Evolutionary conservation across 169 alveolate genomes (phyloP).

Genomic region (Condylostoma magnum): DNA sequence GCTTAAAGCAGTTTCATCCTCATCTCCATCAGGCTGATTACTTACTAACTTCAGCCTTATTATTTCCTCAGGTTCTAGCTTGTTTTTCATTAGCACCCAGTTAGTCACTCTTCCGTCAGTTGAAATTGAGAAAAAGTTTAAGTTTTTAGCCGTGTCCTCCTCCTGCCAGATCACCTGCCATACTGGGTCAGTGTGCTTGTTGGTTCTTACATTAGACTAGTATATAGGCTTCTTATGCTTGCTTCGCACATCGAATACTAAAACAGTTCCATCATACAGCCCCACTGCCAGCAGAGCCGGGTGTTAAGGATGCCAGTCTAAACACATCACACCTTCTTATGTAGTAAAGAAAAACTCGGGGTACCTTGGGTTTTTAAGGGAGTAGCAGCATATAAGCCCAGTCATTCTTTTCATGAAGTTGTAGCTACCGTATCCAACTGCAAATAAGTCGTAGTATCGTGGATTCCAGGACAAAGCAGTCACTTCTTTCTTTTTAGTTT

Average conservation of each 20-base stretch:
- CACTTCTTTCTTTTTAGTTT: slow-evolving; percentile 78
- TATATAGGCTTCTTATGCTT: slow-evolving; percentile 87
- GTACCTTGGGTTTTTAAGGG: slow-evolving; percentile 89
- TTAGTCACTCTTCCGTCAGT: slow-evolving; percentile 93
- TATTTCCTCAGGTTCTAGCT: slow-evolving; percentile 91
- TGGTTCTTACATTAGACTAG: slow-evolving; percentile 83
- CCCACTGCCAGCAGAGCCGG: slow-evolving; percentile 94
- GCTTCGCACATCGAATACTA: slow-evolving; percentile 89
- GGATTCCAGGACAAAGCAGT: slow-evolving; percentile 90
- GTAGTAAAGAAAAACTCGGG: slow-evolving; percentile 91
- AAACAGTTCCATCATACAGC: slow-evolving; percentile 93
- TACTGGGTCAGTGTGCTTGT: slow-evolving; percentile 94
- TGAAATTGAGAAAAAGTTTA: slow-evolving; percentile 85
- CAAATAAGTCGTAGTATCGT: slow-evolving; percentile 90
- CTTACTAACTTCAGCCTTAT: slow-evolving; percentile 71
- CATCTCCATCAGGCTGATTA: slow-evolving; percentile 56
- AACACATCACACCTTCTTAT: slow-evolving; percentile 87
- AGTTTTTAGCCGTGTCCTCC: slow-evolving; percentile 49
- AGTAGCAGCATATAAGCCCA: slow-evolving; percentile 90
- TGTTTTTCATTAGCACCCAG: slow-evolving; percentile 92
- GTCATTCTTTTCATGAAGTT: slow-evolving; percentile 77
- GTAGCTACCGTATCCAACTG: slow-evolving; percentile 92
- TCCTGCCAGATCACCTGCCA: slow-evolving; percentile 90
- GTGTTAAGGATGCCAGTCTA: slow-evolving; percentile 91
- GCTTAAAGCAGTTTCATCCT: slow-evolving; percentile 59